phyloP scores from a whole-genome alignment of 345 rosid genomes.

The Gossypium sturtianum region DNA sequence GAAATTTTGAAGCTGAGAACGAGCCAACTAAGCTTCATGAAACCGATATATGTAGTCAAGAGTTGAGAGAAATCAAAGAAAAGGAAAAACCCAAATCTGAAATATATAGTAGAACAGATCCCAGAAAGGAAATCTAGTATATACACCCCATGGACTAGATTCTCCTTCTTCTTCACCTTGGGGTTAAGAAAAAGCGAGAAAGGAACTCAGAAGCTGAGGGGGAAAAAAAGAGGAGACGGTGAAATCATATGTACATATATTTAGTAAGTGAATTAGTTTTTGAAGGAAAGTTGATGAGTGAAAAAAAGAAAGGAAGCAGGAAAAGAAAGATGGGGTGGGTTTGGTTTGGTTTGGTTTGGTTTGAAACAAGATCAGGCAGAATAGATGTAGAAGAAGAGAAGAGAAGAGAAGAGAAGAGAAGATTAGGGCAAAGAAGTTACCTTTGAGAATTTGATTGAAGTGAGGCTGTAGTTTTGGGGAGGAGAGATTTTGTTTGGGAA shows the following conservation, averaged over 20 bases:
- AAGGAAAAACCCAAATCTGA: conserved; percentile 5
- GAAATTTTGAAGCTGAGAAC: background rate
- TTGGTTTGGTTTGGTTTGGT: background rate
- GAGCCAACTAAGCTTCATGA: background rate
- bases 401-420: background rate
- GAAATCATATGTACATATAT: background rate
- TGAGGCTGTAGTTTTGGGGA: background rate
- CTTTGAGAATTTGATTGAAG: conserved; percentile 11
- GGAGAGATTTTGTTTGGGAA: background rate
- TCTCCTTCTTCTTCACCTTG: background rate
- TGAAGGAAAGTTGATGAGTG: background rate
- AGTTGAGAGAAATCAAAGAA: background rate
- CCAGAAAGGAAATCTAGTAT: background rate
- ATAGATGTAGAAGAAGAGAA: background rate
- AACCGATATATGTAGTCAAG: background rate
- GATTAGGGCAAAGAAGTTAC: conserved; percentile 5
- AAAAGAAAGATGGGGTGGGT: background rate
- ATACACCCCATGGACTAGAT: conserved; percentile 9
- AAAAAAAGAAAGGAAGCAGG: background rate
- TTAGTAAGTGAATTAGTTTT: background rate
- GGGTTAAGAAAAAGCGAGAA: background rate
- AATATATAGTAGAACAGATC: background rate
- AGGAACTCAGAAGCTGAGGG: background rate
- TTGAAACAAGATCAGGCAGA: background rate
- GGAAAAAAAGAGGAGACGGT: background rate